Evolutionary conservation across 345 rosid genomes (phyloP), one percentile per base, ranked within the genome.

Genomic region (Syzygium aqueum): DNA sequence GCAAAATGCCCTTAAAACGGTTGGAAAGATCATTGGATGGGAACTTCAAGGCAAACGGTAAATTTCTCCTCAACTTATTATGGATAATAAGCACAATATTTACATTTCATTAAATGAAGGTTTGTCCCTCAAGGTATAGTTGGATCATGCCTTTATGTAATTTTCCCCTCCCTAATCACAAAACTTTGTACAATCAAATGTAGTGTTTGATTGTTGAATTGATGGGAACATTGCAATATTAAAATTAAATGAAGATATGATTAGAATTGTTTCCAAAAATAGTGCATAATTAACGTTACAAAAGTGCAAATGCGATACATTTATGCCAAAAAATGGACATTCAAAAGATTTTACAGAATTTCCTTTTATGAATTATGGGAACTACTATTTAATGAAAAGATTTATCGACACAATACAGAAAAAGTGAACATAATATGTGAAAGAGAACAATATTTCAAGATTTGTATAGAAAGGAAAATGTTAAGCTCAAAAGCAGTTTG

Each of bases 371-470:
- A 61, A 27, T 1, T 27, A 14, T 57, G 12, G 12, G 33, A n/a
- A n/a, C 12, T 5, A 61, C 2, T 61, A n/a, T 27, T 61, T 25
- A 61, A 27, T 27, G 67, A 61, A 61, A 27, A 61, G 13, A 61
- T 5, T 61, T 57, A 40, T 25, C 2, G 67, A 12, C 33, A 12
- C n/a, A 27, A 61, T 12, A 61, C 13, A 17, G 5, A 27, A n/a
- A 27, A 27, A 27, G 2, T 0, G 0, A 27, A n/a, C 16, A 12
- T 8, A 12, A 12, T 61, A 5, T n/a, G 33, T n/a, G 17, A n/a
- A n/a, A 2, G 13, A 57, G 63, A 61, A 5, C 13, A 61, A 13
- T 61, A 61, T 61, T 61, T 61, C 17, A 13, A 61, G 30, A 12
- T 61, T 61, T 61, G 15, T 57, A 57, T 2, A 28, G 27, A 11